Percentiles rank a stretch among this genome's conserved stretches.
These are phyloP conservation scores for Termitomyces titanicus DNA, from an alignment of 768 basidiomycete genomes.

Conservation along the genomic window DNA sequence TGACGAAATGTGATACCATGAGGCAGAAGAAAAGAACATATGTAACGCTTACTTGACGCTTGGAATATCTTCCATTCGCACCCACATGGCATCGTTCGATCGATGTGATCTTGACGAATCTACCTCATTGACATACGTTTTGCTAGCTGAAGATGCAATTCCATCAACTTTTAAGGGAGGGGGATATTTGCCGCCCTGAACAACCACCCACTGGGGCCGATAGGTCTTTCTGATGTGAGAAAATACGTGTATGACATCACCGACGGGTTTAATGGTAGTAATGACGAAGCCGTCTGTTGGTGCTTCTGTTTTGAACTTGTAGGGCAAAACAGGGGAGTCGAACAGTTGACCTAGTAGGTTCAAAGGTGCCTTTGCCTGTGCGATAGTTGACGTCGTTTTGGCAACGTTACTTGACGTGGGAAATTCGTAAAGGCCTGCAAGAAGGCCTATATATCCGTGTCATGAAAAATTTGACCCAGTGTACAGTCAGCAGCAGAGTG, in stretches of 20 bases:
- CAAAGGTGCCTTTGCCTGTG: conserved; percentile 32
- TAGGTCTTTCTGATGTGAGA: conserved; percentile 91
- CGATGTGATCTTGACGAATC: background rate
- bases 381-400: conserved; percentile 35
- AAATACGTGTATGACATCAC: conserved; percentile 78
- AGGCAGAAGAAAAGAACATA: conserved; percentile 8
- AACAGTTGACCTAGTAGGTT: conserved; percentile 43
- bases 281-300: conserved; percentile 26
- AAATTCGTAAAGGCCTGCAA: conserved; percentile 90
- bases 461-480: conserved; percentile 4
- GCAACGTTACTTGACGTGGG: conserved; percentile 61
- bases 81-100: conserved; percentile 42
- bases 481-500: conserved; percentile 4
- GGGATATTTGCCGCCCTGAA: conserved; percentile 51
- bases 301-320: conserved; percentile 4
- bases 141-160: background rate
- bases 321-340: conserved; percentile 20
- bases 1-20: conserved; percentile 23
- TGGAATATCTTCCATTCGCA: conserved; percentile 48
- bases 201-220: conserved; percentile 64
- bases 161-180: conserved; percentile 27
- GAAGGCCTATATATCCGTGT: conserved; percentile 54
- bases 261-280: conserved; percentile 44
- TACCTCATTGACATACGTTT: background rate
- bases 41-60: conserved; percentile 54